These are phyloP conservation scores for Psilocybe tampanensis DNA, from an alignment of 768 basidiomycete species.

Conservation along the genomic window DNA sequence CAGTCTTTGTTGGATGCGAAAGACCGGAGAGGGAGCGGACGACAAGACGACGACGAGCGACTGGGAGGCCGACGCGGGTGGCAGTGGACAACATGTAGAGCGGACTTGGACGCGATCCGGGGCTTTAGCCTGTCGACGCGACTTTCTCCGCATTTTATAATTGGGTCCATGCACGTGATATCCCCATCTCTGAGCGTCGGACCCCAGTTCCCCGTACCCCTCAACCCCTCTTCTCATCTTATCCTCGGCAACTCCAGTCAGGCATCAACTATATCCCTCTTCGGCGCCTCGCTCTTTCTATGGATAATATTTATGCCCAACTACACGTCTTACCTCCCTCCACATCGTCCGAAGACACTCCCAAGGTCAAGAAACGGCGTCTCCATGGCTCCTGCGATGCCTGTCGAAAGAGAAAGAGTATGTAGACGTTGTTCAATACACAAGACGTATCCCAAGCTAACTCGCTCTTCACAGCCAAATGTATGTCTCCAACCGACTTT, in stretches of 20 bases:
- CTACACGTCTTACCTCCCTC: background rate
- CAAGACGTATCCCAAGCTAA: constrained; percentile 4
- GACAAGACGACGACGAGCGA: constrained; percentile 20
- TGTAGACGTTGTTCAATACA: background rate
- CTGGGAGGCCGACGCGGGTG: constrained; percentile 22
- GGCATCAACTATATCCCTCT: background rate
- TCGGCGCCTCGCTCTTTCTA: background rate
- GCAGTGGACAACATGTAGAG: constrained; percentile 26
- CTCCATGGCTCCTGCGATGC: constrained; percentile 48
- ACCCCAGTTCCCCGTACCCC: background rate
- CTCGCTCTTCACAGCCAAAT: constrained; percentile 36
- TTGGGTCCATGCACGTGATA: constrained; percentile 3
- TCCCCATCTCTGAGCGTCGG: background rate
- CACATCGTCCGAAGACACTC: background rate
- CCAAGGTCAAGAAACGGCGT: constrained; percentile 37
- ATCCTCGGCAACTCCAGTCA: background rate
- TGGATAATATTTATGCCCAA: background rate
- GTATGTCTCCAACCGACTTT: constrained; percentile 25
- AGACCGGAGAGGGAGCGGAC: constrained; percentile 14
- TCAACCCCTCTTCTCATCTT: no score
- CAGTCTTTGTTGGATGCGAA: constrained; percentile 18
- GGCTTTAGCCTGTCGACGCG: background rate
- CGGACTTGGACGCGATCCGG: background rate
- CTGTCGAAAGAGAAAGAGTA: constrained; percentile 48
- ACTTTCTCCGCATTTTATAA: constrained; percentile 4